phyloP scores from a whole-genome alignment of 768 basidiomycete genomes.

The Phlebiopsis flavidoalba region DNA sequence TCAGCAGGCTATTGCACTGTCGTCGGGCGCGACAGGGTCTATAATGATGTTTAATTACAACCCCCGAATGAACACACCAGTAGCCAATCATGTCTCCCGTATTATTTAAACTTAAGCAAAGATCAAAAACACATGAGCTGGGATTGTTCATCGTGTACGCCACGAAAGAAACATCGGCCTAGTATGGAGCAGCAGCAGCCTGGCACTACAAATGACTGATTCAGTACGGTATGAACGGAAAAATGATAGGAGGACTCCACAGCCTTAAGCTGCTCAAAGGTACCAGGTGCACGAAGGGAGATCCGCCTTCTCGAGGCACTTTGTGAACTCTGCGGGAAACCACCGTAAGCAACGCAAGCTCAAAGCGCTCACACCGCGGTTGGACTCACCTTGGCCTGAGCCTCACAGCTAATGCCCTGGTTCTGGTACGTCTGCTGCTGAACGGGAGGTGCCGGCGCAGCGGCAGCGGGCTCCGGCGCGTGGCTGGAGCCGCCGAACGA shows the following conservation, averaged over 20 bases:
- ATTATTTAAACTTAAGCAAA: not conserved
- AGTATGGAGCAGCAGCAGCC: constrained; percentile 63
- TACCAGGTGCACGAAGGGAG: constrained; percentile 80
- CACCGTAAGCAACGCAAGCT: not conserved
- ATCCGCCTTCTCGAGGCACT: constrained; percentile 79
- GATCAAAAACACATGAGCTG: not conserved
- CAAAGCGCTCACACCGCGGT: not conserved
- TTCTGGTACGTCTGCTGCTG: constrained; percentile 42
- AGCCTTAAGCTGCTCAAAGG: constrained; percentile 82
- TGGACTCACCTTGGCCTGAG: constrained; percentile 67
- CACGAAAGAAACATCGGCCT: constrained; percentile 5
- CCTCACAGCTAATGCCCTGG: constrained; percentile 60
- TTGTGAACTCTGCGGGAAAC: constrained; percentile 63
- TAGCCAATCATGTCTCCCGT: not conserved
- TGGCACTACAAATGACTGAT: constrained; percentile 50
- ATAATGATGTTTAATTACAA: not conserved
- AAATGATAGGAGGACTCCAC: constrained; percentile 41
- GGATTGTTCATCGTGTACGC: not conserved
- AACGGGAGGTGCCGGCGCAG: constrained; percentile 20
- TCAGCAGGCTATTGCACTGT: not conserved
- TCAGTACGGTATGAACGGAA: constrained; percentile 2
- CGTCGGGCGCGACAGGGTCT: not conserved
- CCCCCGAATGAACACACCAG: not conserved
- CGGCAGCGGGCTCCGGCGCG: constrained; percentile 36
- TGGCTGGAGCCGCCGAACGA: constrained; percentile 70